These are phyloP conservation scores for Daldinia concentrica DNA, from an alignment of 495 filamentous ascomycete species.

Conservation along the genomic window DNA sequence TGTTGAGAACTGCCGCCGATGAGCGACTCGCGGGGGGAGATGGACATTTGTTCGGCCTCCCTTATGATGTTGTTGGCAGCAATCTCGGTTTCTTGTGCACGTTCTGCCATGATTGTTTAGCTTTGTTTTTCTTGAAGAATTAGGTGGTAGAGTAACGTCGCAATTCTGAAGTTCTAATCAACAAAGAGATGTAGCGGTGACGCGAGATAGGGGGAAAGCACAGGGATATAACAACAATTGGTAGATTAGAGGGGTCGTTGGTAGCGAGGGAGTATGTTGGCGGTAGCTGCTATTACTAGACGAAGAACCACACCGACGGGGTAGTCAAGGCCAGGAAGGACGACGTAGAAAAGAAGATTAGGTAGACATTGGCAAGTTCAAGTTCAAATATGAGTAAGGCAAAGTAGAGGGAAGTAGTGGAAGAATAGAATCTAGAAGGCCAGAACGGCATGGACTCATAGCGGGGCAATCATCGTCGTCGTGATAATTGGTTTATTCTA, in stretches of 20 bases:
- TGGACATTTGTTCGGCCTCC: conserved; percentile 42
- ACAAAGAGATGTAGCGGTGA: conserved; percentile 4
- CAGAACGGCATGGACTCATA: conserved; percentile 39
- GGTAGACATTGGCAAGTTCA: conserved; percentile 45
- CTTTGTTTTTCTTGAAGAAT: not conserved
- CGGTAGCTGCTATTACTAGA: conserved; percentile 11
- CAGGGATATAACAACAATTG: conserved; percentile 8
- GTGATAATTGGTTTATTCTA: conserved; percentile 37
- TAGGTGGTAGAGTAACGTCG: not conserved
- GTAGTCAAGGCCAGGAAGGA: conserved; percentile 7
- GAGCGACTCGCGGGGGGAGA: conserved; percentile 39
- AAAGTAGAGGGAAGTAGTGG: conserved; percentile 32
- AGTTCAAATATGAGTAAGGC: conserved; percentile 31
- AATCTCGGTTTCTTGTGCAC: conserved; percentile 47
- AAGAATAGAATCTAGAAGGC: conserved; percentile 19
- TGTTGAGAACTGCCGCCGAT: conserved; percentile 32
- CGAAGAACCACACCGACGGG: conserved; percentile 12
- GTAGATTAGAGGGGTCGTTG: not conserved
- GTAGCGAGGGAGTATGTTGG: not conserved
- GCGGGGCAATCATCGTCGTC: conserved; percentile 34
- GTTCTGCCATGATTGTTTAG: conserved; percentile 48
- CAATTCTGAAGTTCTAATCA: not conserved
- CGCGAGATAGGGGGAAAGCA: not conserved
- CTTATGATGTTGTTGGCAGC: conserved; percentile 46
- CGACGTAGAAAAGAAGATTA: conserved; percentile 1